phyloP scores from a whole-genome alignment of 768 basidiomycete genomes.

The Xerocomus potaroensis region DNA sequence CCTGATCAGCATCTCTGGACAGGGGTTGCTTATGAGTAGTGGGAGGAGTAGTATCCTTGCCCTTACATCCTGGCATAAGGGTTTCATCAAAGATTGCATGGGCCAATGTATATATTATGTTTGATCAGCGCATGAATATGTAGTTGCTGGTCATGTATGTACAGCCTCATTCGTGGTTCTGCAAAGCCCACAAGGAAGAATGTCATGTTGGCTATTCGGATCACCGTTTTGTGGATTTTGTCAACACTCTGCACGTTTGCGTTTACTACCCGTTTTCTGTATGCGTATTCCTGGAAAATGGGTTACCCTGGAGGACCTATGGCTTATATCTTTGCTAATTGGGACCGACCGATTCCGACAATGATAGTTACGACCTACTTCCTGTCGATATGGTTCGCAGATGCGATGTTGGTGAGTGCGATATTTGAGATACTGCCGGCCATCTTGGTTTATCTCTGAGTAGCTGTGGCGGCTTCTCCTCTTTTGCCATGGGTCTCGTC shows the following conservation, averaged over 20 bases:
- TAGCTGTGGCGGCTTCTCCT: slow-evolving; percentile 1
- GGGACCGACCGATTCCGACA: neutral
- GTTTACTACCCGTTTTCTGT: neutral
- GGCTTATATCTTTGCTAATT: neutral
- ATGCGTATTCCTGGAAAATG: slow-evolving; percentile 1
- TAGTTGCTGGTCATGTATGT: no score
- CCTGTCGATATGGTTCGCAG: neutral
- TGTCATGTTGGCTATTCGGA: neutral
- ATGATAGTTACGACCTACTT: neutral
- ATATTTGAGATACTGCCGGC: neutral
- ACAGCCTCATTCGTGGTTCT: neutral
- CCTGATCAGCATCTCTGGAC: no score
- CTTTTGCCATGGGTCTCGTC: neutral
- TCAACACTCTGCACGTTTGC: neutral
- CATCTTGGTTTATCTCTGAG: neutral
- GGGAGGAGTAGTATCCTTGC: no score
- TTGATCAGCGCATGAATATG: no score
- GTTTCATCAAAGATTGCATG: no score
- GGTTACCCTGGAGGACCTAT: slow-evolving; percentile 1
- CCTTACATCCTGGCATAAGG: no score
- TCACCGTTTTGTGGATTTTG: neutral
- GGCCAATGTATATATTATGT: no score
- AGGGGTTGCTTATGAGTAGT: no score
- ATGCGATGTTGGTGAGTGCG: neutral
- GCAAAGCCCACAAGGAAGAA: neutral